A percentile compares a stretch with the other conserved stretches of the same genome.
These are phyloP conservation scores for Ceratocystis eucalypticola DNA, from an alignment of 2,329 filamentous ascomycete genomes.

Conservation along the genomic window DNA sequence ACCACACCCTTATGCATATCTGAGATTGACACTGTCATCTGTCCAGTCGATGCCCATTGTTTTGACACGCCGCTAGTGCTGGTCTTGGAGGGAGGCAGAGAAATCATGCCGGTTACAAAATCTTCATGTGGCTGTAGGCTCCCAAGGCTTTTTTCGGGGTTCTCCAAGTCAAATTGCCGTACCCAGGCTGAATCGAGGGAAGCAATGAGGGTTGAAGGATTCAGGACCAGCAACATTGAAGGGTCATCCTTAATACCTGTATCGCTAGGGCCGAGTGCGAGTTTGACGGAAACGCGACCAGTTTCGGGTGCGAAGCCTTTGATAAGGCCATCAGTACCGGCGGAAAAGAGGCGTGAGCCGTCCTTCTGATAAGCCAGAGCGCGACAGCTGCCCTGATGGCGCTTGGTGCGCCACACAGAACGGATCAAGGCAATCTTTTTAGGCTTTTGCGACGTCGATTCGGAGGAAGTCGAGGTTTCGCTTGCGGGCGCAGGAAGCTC, in stretches of 20 bases:
- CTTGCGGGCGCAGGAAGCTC: conserved; percentile 42
- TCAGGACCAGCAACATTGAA: conserved; percentile 67
- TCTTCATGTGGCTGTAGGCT: conserved; percentile 72
- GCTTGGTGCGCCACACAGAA: conserved; percentile 69
- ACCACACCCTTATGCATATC: conserved; percentile 78
- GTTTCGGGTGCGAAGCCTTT: conserved; percentile 45
- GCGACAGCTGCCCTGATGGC: conserved; percentile 90
- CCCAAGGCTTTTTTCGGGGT: conserved; percentile 24
- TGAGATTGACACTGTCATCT: conserved; percentile 78
- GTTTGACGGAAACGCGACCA: conserved; percentile 65
- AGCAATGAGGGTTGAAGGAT: conserved; percentile 75
- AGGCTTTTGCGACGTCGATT: conserved; percentile 37
- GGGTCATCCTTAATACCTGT: conserved; percentile 47
- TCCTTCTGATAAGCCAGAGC: conserved; percentile 66
- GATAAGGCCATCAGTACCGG: conserved; percentile 46
- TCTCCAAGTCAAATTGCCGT: conserved; percentile 70
- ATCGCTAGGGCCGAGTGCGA: conserved; percentile 42
- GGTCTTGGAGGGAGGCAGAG: conserved; percentile 63
- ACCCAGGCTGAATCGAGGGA: conserved; percentile 82
- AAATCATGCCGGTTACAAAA: conserved; percentile 78
- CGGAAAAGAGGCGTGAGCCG: conserved; percentile 56
- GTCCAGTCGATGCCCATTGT: conserved; percentile 89
- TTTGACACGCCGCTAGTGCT: conserved; percentile 84
- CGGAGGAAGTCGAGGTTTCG: conserved; percentile 28
- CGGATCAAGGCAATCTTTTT: conserved; percentile 57